These are phyloP conservation scores for Thamnidium elegans DNA, from an alignment of 192 early-diverging fungal species.

Conservation along the genomic window DNA sequence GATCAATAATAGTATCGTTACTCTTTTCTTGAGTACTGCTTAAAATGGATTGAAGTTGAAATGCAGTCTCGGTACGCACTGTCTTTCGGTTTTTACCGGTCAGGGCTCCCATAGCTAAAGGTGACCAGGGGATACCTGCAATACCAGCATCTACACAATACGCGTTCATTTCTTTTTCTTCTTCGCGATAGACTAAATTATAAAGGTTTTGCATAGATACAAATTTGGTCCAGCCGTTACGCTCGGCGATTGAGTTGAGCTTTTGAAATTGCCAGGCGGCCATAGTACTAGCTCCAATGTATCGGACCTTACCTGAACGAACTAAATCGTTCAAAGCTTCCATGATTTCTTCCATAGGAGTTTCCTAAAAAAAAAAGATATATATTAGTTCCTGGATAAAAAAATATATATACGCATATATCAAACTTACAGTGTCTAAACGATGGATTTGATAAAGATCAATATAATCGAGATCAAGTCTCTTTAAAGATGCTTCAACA, in stretches of 20 bases:
- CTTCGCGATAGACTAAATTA: slow-evolving; percentile 40
- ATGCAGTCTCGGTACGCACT: background rate
- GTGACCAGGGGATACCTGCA: slow-evolving; percentile 24
- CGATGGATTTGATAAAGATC: slow-evolving; percentile 77
- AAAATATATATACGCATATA: too few species aligned
- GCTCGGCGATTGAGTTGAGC: slow-evolving; percentile 36
- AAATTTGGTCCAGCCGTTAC: slow-evolving; percentile 36
- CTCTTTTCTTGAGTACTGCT: background rate
- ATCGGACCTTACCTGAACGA: slow-evolving; percentile 52
- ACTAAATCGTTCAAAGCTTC: slow-evolving; percentile 67
- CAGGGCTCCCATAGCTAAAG: slow-evolving; percentile 31
- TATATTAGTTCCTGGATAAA: background rate
- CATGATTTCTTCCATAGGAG: slow-evolving; percentile 71
- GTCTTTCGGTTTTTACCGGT: slow-evolving; percentile 24
- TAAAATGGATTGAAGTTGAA: background rate
- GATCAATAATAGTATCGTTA: slow-evolving; percentile 17
- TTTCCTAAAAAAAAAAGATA: slow-evolving; percentile 19
- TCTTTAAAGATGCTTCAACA: slow-evolving; percentile 63
- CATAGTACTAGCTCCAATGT: slow-evolving; percentile 40
- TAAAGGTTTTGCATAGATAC: slow-evolving; percentile 32
- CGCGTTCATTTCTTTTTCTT: slow-evolving; percentile 40
- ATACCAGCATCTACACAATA: slow-evolving; percentile 36
- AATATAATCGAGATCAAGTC: slow-evolving; percentile 67
- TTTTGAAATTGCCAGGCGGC: slow-evolving; percentile 38
- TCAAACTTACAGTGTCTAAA: slow-evolving; percentile 38